Evolutionary conservation across 352 stramenopile species (phyloP).

Genomic region (Blastocystis sp.): DNA sequence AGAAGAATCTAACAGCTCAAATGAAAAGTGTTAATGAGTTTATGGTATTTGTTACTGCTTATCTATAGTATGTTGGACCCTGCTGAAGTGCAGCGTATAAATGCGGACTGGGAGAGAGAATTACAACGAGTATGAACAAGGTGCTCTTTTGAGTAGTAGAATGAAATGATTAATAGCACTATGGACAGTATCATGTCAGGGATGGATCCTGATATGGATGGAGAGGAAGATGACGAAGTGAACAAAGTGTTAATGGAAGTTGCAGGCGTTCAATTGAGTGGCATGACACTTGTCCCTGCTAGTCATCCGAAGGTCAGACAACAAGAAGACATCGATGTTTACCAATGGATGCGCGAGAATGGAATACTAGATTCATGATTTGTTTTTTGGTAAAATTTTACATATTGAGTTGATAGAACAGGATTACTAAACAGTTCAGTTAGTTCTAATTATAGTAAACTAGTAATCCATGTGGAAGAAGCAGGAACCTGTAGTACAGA

Average conservation of each 20-base stretch:
- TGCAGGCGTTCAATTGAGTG: background rate
- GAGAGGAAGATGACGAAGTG: conserved; percentile 58
- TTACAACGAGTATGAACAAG: background rate
- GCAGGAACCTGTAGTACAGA: too few relatives aligned
- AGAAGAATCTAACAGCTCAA: background rate
- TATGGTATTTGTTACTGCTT: background rate
- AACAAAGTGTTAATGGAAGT: conserved; percentile 57
- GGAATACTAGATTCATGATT: background rate
- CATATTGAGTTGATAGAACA: too few relatives aligned
- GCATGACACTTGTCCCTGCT: background rate
- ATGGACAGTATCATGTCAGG: background rate
- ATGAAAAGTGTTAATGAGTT: background rate
- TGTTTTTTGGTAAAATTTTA: background rate
- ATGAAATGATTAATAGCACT: background rate
- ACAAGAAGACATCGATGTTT: too few relatives aligned
- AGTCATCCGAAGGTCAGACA: background rate
- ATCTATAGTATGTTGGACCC: background rate
- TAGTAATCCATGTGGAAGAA: too few relatives aligned
- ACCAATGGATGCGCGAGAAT: too few relatives aligned
- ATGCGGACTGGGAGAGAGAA: background rate
- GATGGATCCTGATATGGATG: conserved; percentile 16
- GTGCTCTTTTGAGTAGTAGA: background rate
- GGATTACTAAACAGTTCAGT: too few relatives aligned
- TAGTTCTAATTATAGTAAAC: too few relatives aligned
- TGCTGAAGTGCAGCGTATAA: background rate